Base-by-base conservation (phyloP, 1,139 yeast species). In the Sugiyamaella neomexicana region DNA sequence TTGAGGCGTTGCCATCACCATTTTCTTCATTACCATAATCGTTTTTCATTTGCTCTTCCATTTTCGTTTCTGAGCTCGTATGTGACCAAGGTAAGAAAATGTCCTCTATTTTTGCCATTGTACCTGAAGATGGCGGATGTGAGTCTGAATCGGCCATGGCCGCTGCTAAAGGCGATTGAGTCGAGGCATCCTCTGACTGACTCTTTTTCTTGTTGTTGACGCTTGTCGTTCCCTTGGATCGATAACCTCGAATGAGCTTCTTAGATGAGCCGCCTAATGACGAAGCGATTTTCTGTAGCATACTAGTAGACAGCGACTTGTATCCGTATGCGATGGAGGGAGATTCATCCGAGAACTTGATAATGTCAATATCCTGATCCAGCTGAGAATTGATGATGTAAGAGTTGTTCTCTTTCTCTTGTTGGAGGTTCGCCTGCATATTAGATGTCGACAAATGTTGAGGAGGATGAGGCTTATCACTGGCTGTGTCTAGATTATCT, bases 1-100 rank as follows among this genome's bases (percentile, higher is more conserved):
- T 36, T 1, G 53, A 25, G 9, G 34, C 13, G 34, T 45, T 40
- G 10, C 43, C 16, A 8, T 32, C 39, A 16, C 52, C 54, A 15
- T 31, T 58, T 6, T 49, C 49, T 9, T 29, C 38, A 8, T 54
- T 56, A 15, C 55, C 60, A 38, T 64, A 65, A 43, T 67, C 70
- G 25, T 61, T 50, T 47, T 65, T 66, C 62, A 67, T 67, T 55
- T 67, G 65, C 5, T 55, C 52, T 50, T 65, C 65, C 53, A 60
- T 38, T 23, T 52, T 53, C 12, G 52, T 59, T 44, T 56, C 60
- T 4, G 55, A 54, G 6, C 36, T 37, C 15, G 37, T 47, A 15
- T 37, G 54, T 10, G 32, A 38, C 50, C 52, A 53, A 9, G 55
- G 55, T n/a, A 53, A 23, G 13, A 48, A 39, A 12, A 47, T 44